Conservation (phyloP, 2,329 filamentous ascomycete species). For the Aaosphaeria arxii region DNA sequence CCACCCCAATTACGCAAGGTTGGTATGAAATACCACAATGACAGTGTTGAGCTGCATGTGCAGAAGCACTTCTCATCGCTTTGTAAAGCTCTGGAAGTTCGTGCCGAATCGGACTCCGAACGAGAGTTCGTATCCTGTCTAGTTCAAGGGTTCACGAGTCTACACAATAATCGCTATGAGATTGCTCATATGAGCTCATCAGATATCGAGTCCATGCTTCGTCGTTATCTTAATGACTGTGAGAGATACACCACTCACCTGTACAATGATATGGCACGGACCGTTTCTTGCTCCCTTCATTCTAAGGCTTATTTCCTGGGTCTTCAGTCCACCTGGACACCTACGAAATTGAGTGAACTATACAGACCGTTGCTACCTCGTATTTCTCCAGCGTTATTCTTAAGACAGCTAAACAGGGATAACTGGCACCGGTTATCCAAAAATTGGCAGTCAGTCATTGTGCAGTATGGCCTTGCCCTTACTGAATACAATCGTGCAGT, state of each 20-base stretch:
- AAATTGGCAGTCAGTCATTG: conserved; percentile 19
- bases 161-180: too few species aligned
- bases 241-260: too few species aligned
- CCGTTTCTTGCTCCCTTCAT: not conserved
- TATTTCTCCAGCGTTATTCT: conserved; percentile 19
- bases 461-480: conserved; percentile 25
- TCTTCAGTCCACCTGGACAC: not conserved
- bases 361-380: conserved; percentile 9
- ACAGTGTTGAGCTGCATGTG: not conserved
- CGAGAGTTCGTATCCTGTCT: not conserved
- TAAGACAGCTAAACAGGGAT: conserved; percentile 17
- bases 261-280: too few species aligned
- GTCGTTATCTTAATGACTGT: too few species aligned
- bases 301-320: not conserved
- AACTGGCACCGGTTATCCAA: conserved; percentile 11
- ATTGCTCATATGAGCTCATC: not conserved
- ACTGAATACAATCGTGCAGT: conserved; percentile 27
- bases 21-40: not conserved
- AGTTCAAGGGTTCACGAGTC: not conserved
- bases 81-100: not conserved
- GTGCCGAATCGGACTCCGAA: not conserved
- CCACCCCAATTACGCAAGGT: not conserved
- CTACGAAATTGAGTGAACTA: not conserved
- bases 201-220: too few species aligned
- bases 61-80: not conserved